Evolutionary conservation across 1,284 basidiomycete genomes (phyloP).

Genomic region (Heterobasidion annosum): DNA sequence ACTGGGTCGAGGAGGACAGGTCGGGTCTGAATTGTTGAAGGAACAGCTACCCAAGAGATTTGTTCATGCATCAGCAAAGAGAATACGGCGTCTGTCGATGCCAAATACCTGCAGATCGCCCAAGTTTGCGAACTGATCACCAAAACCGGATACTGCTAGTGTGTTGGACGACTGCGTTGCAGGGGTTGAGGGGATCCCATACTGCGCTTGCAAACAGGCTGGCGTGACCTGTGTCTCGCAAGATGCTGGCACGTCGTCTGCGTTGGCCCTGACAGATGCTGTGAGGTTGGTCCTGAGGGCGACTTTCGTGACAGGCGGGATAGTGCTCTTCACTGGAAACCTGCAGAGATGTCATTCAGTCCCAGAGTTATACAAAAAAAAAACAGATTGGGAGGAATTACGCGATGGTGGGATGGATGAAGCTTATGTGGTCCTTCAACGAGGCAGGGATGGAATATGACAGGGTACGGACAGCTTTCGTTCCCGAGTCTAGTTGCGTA

Average conservation of each 20-base stretch:
- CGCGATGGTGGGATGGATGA: conserved; percentile 21
- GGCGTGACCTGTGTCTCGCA: conserved; percentile 12
- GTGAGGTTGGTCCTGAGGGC: neutral
- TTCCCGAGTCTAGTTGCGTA: conserved; percentile 20
- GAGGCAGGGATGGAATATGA: conserved; percentile 25
- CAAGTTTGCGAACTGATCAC: conserved; percentile 15
- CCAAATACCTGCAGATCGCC: conserved; percentile 7
- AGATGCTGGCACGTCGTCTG: neutral
- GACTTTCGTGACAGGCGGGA: no score
- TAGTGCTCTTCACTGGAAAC: neutral
- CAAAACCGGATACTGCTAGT: conserved; percentile 17
- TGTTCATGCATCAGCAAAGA: neutral
- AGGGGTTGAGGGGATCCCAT: conserved; percentile 16
- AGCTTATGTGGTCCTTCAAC: conserved; percentile 23
- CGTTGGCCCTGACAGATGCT: neutral
- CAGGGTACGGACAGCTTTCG: conserved; percentile 23
- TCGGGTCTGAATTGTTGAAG: conserved; percentile 13
- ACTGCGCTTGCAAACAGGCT: conserved; percentile 16
- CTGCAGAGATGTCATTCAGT: neutral
- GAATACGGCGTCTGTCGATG: neutral
- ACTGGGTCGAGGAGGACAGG: conserved; percentile 11
- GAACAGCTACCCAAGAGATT: conserved; percentile 9
- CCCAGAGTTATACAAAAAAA: neutral
- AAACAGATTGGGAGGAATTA: neutral
- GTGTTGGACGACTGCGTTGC: conserved; percentile 11